Evolutionary conservation across 257 asterid species (phyloP), one percentile per base, ranked within the genome.

Genomic region (Euphrasia confusa): DNA sequence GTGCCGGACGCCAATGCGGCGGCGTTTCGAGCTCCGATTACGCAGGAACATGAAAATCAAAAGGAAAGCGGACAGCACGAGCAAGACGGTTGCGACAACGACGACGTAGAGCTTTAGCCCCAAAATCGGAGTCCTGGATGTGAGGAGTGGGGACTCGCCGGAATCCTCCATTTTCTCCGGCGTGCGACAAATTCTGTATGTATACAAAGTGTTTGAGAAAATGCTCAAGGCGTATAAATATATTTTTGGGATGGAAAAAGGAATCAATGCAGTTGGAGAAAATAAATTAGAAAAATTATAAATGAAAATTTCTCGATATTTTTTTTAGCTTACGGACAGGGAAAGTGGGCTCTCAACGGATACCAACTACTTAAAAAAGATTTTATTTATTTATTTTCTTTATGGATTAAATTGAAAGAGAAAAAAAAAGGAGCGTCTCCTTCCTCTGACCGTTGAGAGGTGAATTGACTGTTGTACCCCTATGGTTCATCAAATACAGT

Each of bases 91-190:
- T 1, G 75, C 80, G 70, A 79, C 65, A 12, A 91, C 64, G 69
- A 91, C 56, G 4, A 85, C 72, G 72, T 84, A 86, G 15, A 91
- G 95, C 24, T 70, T 84, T 39, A 76, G 95, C 4, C 92, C 89
- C 2, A 91, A 69, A 50, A 91, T 81, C 7, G 95, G 92, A 37
- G 98, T 91, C 63, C 58, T 73, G 4, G 78, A 54, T 47, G 80
- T 72, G 67, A 91, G 74, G 67, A 82, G 45, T 42, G 69, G 45
- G 66, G 78, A 61, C 0, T 54, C 40, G 54, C 73, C 83, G 78
- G 91, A 55, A 57, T 42, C 74, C 54, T 76, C 74, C 96, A 87
- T 87, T 48, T 39, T n/a, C 58, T 9, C 70, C 78, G 79, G 74
- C 77, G 68, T 75, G 68, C 73, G 18, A 27, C 24, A 33, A 52